Evolutionary conservation across 495 filamentous ascomycete genomes (phyloP).

Genomic region (Penicillium flavigenum): DNA sequence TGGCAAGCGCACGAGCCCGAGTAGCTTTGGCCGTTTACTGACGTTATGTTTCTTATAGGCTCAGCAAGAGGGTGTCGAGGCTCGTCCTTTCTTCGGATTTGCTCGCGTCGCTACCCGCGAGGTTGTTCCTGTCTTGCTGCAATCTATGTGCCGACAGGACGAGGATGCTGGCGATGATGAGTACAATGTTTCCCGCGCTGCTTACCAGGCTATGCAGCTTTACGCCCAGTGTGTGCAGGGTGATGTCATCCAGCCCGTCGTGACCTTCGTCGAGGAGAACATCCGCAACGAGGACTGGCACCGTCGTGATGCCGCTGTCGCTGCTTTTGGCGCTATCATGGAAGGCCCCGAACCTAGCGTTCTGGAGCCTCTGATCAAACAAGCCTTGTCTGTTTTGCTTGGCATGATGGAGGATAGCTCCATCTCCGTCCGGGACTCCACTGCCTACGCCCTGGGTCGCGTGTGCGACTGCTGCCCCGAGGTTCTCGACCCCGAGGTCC

Average conservation of each 20-base stretch:
- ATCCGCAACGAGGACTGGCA: slow-evolving; percentile 91
- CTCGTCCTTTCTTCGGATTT: slow-evolving; percentile 90
- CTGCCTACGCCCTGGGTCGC: slow-evolving; percentile 91
- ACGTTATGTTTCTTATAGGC: slow-evolving; percentile 31
- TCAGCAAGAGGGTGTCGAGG: slow-evolving; percentile 70
- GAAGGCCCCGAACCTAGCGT: slow-evolving; percentile 90
- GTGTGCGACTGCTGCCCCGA: slow-evolving; percentile 90
- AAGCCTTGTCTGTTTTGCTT: slow-evolving; percentile 85
- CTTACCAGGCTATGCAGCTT: slow-evolving; percentile 94
- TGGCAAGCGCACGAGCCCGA: slow-evolving; percentile 8
- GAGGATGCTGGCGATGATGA: slow-evolving; percentile 96
- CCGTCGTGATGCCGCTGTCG: slow-evolving; percentile 88
- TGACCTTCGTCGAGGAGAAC: slow-evolving; percentile 87
- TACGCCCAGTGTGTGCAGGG: slow-evolving; percentile 87
- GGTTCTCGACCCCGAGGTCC: slow-evolving; percentile 77
- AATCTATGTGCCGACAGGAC: slow-evolving; percentile 91
- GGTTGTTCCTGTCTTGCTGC: slow-evolving; percentile 86
- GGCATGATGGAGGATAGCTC: slow-evolving; percentile 93
- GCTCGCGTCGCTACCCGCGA: slow-evolving; percentile 83
- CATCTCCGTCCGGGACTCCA: slow-evolving; percentile 92
- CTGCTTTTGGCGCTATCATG: slow-evolving; percentile 99
- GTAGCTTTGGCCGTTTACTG: slow-evolving; percentile 2
- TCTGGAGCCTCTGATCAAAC: slow-evolving; percentile 89
- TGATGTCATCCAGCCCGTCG: slow-evolving; percentile 76
- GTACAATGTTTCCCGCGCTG: slow-evolving; percentile 92